Evolutionary conservation across 2,329 filamentous ascomycete species (phyloP), one percentile per base, ranked within the genome.

Genomic region (Neobulgaria alba): DNA sequence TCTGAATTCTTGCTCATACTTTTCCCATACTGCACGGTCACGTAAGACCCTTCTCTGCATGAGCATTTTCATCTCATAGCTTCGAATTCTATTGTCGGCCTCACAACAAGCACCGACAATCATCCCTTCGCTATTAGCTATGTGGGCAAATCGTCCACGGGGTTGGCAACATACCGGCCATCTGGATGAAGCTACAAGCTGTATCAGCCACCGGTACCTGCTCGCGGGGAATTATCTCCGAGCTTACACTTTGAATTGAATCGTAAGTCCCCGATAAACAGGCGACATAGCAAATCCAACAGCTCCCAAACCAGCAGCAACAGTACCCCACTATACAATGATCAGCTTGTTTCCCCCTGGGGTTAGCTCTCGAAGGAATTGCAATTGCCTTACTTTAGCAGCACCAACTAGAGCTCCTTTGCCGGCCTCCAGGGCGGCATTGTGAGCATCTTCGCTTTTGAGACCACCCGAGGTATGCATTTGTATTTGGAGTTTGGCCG

Each of bases 231-330:
- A n/a, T n/a, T n/a, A n/a, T n/a, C n/a, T n/a, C n/a, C n/a, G n/a
- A n/a, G 65, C 76, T 56, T 71, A 85, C 82, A 83, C 77, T 66
- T 86, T 86, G 63, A 86, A 86, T 57, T 86, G 82, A 36, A 85
- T 66, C 1, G 82, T 87, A 47, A 84, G 64, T 2, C 79, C 73
- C 16, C 82, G 73, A 58, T 89, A 90, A 15, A 89, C 56, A 0
- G 85, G 85, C 38, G 79, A 85, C 54, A 78, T 70, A 16, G 67
- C 64, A 48, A 77, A 81, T 14, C 77, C 84, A 4, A 77, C 55
- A 16, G 67, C 79, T 15, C 73, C 79, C 5, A 85, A 65, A 17
- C 81, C 58, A 1, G 73, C 79, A 12, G 75, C 72, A 42, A 71
- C 76, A n/a, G 73, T 63, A 41, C 83, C 85, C 81, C 82, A 89